phyloP scores from a whole-genome alignment of 2,329 filamentous ascomycete species.

The Phialophora tarda region DNA sequence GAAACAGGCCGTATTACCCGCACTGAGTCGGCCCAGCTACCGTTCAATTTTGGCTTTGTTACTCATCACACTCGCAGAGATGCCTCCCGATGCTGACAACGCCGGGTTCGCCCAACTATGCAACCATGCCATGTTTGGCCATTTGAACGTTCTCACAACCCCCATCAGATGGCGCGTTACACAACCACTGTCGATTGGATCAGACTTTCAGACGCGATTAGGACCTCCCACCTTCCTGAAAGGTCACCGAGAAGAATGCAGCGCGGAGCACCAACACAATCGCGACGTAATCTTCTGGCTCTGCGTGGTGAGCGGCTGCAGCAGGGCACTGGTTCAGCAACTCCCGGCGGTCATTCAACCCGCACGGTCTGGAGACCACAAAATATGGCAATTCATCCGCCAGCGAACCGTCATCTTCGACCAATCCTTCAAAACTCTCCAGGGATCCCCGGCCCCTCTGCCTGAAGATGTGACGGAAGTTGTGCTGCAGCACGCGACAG shows the following conservation, averaged over 20 bases:
- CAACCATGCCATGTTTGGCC: constrained; percentile 12
- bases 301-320: constrained; percentile 12
- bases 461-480: constrained; percentile 14
- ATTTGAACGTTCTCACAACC: constrained; percentile 1
- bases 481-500: constrained; percentile 22
- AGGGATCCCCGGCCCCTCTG: constrained; percentile 16
- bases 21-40: constrained; percentile 15
- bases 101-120: constrained; percentile 13
- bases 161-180: neutral
- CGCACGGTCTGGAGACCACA: constrained; percentile 6
- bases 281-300: constrained; percentile 21
- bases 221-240: neutral
- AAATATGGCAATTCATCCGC: constrained; percentile 26
- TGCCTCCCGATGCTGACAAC: constrained; percentile 12
- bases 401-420: constrained; percentile 28
- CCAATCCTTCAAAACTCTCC: constrained; percentile 17
- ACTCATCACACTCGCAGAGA: constrained; percentile 14
- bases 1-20: neutral
- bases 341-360: constrained; percentile 10
- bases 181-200: neutral
- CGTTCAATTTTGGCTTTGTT: constrained; percentile 18
- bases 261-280: constrained; percentile 5
- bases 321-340: constrained; percentile 11
- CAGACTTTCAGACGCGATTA: neutral
- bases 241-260: neutral